Evolutionary conservation across 495 filamentous ascomycete genomes (phyloP).

Genomic region (Penicillium argentinense): DNA sequence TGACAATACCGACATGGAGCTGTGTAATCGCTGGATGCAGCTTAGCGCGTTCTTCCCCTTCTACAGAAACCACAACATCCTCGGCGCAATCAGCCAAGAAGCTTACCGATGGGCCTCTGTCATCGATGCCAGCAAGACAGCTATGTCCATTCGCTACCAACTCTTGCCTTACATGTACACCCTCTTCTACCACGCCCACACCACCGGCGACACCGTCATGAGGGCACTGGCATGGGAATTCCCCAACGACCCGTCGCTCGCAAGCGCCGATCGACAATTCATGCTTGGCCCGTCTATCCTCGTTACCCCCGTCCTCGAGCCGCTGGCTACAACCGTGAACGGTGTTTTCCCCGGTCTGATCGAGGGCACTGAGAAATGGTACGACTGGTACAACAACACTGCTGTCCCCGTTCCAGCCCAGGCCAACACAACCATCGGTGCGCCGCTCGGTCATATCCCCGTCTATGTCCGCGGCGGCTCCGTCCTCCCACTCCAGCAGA

Average conservation of each 20-base stretch:
- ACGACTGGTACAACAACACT: too few species aligned
- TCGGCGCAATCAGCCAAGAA: slow-evolving; percentile 59
- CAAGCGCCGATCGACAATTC: too few species aligned
- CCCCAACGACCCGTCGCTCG: slow-evolving; percentile 59
- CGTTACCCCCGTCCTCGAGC: too few species aligned
- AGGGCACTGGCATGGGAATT: slow-evolving; percentile 70
- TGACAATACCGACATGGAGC: slow-evolving; percentile 60
- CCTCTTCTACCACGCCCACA: slow-evolving; percentile 58
- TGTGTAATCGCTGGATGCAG: slow-evolving; percentile 76
- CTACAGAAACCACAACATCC: slow-evolving; percentile 67
- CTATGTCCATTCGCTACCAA: slow-evolving; percentile 71
- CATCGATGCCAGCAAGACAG: slow-evolving; percentile 61
- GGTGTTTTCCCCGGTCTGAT: too few species aligned
- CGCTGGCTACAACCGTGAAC: too few species aligned
- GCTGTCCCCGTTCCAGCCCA: too few species aligned
- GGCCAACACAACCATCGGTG: too few species aligned
- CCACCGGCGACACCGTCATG: slow-evolving; percentile 62
- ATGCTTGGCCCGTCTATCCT: too few species aligned
- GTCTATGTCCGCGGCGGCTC: too few species aligned
- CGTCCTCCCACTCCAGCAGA: too few species aligned
- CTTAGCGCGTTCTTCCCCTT: slow-evolving; percentile 75
- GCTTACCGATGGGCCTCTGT: slow-evolving; percentile 71
- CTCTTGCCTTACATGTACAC: slow-evolving; percentile 83
- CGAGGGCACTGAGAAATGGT: too few species aligned
- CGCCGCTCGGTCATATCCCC: too few species aligned